These are phyloP conservation scores for Verbascum thapsus DNA, from an alignment of 257 asterid species.

Conservation along the genomic window DNA sequence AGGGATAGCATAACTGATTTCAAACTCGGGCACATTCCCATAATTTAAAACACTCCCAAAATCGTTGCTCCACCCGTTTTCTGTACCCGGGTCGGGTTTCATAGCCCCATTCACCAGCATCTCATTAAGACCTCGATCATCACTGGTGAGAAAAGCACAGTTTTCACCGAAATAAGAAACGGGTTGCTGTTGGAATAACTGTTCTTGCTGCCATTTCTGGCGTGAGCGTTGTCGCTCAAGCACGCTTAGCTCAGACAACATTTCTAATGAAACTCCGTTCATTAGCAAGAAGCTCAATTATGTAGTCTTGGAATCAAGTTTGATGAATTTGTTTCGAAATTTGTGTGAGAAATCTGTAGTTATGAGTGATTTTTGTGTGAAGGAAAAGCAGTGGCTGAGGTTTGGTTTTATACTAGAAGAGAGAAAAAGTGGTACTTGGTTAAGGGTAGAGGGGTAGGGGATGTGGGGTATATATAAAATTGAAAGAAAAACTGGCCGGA, in stretches of 20 bases:
- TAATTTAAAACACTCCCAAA: slow-evolving; percentile 29
- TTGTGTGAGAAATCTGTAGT: no score
- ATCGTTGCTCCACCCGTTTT: slow-evolving; percentile 31
- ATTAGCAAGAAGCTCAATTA: slow-evolving; percentile 28
- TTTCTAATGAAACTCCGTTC: slow-evolving; percentile 44
- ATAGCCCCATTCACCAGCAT: slow-evolving; percentile 43
- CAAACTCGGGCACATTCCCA: slow-evolving; percentile 39
- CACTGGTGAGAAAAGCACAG: slow-evolving; percentile 18
- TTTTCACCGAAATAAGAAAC: slow-evolving; percentile 32
- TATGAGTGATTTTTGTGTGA: slow-evolving; percentile 10
- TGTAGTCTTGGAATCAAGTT: no score
- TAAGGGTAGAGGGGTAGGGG: slow-evolving; percentile 27
- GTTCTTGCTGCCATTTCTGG: slow-evolving; percentile 52
- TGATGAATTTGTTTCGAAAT: no score
- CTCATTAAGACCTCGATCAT: slow-evolving; percentile 50
- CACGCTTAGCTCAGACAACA: slow-evolving; percentile 52
- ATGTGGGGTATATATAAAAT: slow-evolving; percentile 35
- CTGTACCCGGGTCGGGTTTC: slow-evolving; percentile 57
- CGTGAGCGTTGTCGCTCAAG: slow-evolving; percentile 50
- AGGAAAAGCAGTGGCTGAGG: slow-evolving; percentile 27
- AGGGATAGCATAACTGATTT: slow-evolving; percentile 41
- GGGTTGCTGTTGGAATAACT: slow-evolving; percentile 31
- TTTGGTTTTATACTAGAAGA: slow-evolving; percentile 28
- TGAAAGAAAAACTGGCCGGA: slow-evolving; percentile 41
- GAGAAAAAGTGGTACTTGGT: slow-evolving; percentile 16